phyloP scores from a whole-genome alignment of 352 stramenopile genomes.

The Globisporangium orthogonon region DNA sequence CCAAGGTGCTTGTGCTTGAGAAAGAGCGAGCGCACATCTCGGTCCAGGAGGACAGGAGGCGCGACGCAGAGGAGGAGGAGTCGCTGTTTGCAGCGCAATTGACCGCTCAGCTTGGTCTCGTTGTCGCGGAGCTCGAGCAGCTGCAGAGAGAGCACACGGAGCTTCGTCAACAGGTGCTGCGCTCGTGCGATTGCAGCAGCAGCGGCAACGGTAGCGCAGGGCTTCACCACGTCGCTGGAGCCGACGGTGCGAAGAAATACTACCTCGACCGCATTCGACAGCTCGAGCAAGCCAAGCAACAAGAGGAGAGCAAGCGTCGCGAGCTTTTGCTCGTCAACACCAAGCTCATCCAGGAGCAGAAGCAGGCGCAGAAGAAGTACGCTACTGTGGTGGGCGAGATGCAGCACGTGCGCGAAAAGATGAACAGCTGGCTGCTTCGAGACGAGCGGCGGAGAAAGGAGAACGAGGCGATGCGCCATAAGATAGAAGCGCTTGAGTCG shows the following conservation, averaged over 20 bases:
- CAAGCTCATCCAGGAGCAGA: conserved; percentile 60
- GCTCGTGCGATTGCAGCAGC: not conserved
- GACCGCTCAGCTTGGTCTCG: conserved; percentile 30
- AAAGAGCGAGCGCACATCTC: conserved; percentile 36
- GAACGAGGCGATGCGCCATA: conserved; percentile 13
- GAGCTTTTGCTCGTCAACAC: conserved; percentile 60
- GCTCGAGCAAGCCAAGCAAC: conserved; percentile 33
- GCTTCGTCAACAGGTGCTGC: conserved; percentile 17
- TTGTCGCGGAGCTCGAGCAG: conserved; percentile 39
- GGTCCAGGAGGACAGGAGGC: conserved; percentile 26
- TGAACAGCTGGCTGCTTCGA: conserved; percentile 41
- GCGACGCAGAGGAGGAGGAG: conserved; percentile 21
- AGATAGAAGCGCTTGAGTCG: conserved; percentile 15
- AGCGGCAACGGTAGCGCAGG: not conserved
- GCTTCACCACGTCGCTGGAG: not conserved
- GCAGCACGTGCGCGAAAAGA: conserved; percentile 36
- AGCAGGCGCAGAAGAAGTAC: conserved; percentile 42
- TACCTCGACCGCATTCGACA: conserved; percentile 45
- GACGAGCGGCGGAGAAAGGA: conserved; percentile 44
- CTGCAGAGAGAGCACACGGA: conserved; percentile 36
- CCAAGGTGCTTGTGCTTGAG: conserved; percentile 37
- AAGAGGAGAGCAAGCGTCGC: conserved; percentile 46
- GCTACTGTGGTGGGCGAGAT: conserved; percentile 19
- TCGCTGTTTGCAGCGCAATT: conserved; percentile 29
- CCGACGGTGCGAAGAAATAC: conserved; percentile 20